Base-by-base conservation (phyloP, 148 eudicot species). In the Polygonum maritimum region DNA sequence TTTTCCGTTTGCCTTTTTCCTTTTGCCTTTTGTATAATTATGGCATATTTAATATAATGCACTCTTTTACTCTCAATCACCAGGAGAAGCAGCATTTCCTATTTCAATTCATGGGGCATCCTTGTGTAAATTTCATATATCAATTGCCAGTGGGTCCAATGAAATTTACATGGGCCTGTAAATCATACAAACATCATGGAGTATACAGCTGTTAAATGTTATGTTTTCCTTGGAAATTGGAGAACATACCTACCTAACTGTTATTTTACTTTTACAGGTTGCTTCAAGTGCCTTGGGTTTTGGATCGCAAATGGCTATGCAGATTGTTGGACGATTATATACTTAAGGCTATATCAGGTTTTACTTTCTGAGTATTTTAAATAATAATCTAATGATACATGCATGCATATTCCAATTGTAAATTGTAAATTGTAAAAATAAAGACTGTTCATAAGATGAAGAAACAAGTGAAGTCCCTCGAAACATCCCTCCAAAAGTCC, bases 261-360 rank as follows among this genome's bases (percentile, higher is more conserved):
- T 69, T 45, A 16, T 51, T 8, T 81, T 74, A 75, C 22, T 62
- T 63, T 76, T 81, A 65, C 82, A 94, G 98, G 93, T 94, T 85
- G 98, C 97, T 82, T 94, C 98, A 76, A 94, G 98, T 79, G 89
- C 98, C 69, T 81, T 94, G 75, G 97, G 97, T 38, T 84, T 87
- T 78, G 98, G 95, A 76, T 97, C 98, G 22, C 98, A 94, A 78
- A 78, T 87, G 84, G 87, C 98, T 73, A 94, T 94, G 98, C 98
- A 94, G 82, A 74, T 91, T 60, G 98, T 97, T 79, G 97, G 91
- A 83, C 91, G 91, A 76, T 79, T 94, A 81, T 94, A 94, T 79
- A 94, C 98, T 71, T 97, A 94, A 87, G 98, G 98, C 77, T 94
- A 80, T 77, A 94, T 94, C 89, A 94, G 97, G 98, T 94, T 74